Base-by-base conservation (phyloP, 1,284 basidiomycete genomes). In the Salmacisia buchloeana region DNA sequence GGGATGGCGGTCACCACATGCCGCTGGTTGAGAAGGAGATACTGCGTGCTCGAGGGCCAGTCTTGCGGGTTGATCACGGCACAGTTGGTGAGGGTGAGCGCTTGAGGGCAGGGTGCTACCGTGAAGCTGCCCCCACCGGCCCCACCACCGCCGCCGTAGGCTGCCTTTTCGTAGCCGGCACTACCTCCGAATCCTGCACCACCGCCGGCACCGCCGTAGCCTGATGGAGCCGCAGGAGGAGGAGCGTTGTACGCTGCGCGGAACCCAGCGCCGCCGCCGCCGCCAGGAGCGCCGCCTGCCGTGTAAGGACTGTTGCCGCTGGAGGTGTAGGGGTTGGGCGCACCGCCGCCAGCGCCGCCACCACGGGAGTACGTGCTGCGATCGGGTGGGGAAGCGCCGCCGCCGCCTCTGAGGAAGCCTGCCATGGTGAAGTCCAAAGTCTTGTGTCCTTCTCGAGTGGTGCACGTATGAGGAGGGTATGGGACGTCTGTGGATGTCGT, bases 61-160 rank as follows among this genome's bases (percentile, higher is more conserved):
- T 79, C 77, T 33, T 75, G 70, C 13, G 67, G 65, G 59, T 76
- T 76, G 61, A 72, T 56, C 52, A 77, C 66, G 35, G 77, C 46
- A 62, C 75, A 76, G 63, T 79, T 79, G 58, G 74, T 66, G 18
- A 71, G 69, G 25, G 70, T 64, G 34, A 73, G 65, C 43, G 69
- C 59, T 27, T 69, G 67, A 1, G 77, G 77, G 31, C 74, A 74
- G 18, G 41, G 33, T n/a, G 46, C 21, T 46, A 35, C 23, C 10
- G 57, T 25, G 29, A 10, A 27, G 41, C 58, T 58, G 62, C 45
- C 59, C 61, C 59, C 41, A n/a, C 56, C 34, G 10, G n/a, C 46
- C 15, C 56, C 56, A 34, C 29, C 56, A 15, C 56, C 35, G 38
- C 34, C 46, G 34, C 52, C 61, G 15, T 36, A 58, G 41, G 52